Conservation (phyloP, 805 yeast species). For the Candida manassasensis region DNA sequence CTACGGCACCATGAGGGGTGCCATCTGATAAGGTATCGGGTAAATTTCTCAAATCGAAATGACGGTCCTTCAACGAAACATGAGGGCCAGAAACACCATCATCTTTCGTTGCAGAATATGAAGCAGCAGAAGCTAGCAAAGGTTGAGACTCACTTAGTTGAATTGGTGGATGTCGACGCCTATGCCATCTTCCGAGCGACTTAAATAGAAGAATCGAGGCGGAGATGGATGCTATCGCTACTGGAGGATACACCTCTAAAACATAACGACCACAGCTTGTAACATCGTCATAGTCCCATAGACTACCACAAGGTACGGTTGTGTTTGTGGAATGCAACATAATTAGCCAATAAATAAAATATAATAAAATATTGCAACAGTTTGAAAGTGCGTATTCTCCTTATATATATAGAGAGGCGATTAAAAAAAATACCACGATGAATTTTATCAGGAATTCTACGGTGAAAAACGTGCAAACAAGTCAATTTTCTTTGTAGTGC, state of each 20-base stretch:
- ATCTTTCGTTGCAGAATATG: constrained; percentile 26
- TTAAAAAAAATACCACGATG: background rate
- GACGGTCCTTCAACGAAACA: constrained; percentile 45
- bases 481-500: too few species aligned
- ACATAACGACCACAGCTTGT: constrained; percentile 46
- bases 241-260: constrained; percentile 32
- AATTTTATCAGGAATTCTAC: background rate
- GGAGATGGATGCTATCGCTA: constrained; percentile 26
- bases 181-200: constrained; percentile 11
- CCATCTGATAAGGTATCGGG: constrained; percentile 56
- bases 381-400: background rate
- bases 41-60: constrained; percentile 59
- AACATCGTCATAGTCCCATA: constrained; percentile 62
- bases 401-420: background rate
- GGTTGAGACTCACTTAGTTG: constrained; percentile 26
- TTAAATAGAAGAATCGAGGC: constrained; percentile 20
- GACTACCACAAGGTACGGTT: background rate
- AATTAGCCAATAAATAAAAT: background rate
- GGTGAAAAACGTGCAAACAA: too few species aligned
- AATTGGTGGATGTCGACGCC: constrained; percentile 5
- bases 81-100: constrained; percentile 5
- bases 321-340: background rate
- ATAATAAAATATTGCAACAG: background rate
- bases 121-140: constrained; percentile 26
- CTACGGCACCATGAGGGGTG: constrained; percentile 51